Evolutionary conservation across 495 filamentous ascomycete species (phyloP).

Genomic region (Emericellopsis terricola): DNA sequence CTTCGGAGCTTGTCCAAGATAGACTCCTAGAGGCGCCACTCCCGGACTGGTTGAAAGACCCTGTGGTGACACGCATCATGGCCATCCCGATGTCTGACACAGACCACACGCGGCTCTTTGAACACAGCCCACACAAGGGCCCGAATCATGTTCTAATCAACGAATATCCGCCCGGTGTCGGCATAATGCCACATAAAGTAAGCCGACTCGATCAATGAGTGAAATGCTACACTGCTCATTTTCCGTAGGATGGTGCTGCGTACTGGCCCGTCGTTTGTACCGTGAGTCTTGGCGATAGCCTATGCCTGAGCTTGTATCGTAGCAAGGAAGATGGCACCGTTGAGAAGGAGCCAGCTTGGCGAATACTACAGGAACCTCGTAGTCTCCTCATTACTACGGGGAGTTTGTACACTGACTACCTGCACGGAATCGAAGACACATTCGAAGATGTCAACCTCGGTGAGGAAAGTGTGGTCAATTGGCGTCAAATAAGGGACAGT

Average conservation of each 20-base stretch:
- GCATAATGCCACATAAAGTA: conserved; percentile 85
- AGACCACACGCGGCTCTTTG: conserved; percentile 36
- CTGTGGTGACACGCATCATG: conserved; percentile 49
- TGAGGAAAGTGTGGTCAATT: conserved; percentile 58
- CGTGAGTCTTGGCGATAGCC: conserved; percentile 58
- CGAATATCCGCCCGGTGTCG: conserved; percentile 73
- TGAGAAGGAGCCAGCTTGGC: conserved; percentile 31
- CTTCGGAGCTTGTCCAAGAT: conserved; percentile 56
- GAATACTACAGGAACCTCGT: conserved; percentile 74
- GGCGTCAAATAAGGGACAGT: conserved; percentile 51
- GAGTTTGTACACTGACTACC: conserved; percentile 48
- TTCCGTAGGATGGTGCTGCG: conserved; percentile 48
- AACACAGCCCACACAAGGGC: conserved; percentile 44
- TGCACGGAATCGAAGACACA: conserved; percentile 60
- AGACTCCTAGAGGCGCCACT: conserved; percentile 59
- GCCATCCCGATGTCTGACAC: conserved; percentile 21
- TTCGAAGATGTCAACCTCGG: conserved; percentile 39
- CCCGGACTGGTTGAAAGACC: conserved; percentile 57
- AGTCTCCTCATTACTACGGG: conserved; percentile 60
- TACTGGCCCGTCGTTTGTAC: conserved; percentile 83
- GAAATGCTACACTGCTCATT: too few species aligned
- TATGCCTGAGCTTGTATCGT: conserved; percentile 63
- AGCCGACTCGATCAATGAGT: too few species aligned
- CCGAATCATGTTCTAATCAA: conserved; percentile 93
- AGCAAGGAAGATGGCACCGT: conserved; percentile 35